Evolutionary conservation across 169 alveolate species (phyloP), one percentile per base, ranked within the genome.

Genomic region (Cardiosporidium cionae): DNA sequence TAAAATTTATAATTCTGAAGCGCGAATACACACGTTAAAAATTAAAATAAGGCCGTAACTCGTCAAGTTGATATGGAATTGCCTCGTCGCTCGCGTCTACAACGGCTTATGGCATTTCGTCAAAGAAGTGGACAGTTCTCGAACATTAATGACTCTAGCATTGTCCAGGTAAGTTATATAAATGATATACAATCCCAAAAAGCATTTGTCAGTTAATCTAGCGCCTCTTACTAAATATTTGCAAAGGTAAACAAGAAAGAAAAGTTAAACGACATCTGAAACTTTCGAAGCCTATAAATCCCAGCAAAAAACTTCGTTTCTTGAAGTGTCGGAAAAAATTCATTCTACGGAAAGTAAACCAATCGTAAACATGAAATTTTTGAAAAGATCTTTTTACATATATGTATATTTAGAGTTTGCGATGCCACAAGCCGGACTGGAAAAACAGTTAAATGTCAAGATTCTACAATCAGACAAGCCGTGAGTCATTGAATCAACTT

Each of bases 401-500:
- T 3, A 6, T 62, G 3, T 0, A 33, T 58, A 37, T 29, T 66
- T 65, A 33, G 67, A 31, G n/a, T n/a, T n/a, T 16, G 1, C 62
- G 0, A 67, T 29, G 22, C 35, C 68, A 22, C n/a, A n/a, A 16
- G 16, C 63, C 7, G 58, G 58, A 44, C 16, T n/a, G 58, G 74
- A 71, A 25, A 77, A 64, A 7, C 83, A 77, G 68, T 73, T 77
- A 36, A 77, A 69, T 31, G 80, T 70, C 29, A 77, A 70, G 33
- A 34, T 70, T 7, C 34, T 72, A 4, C 83, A 77, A 34, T 69
- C 79, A 29, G 78, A 70, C 28, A 77, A 77, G 36, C 69, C 79
- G 78, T 71, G 32, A 23, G 83, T 44, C 58, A 44, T 16, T 16
- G 16, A 44, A 44, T 16, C 16, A 16, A 16, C 27, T 44, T 44